Conservation (phyloP, 345 rosid species). For the Murraya paniculata region DNA sequence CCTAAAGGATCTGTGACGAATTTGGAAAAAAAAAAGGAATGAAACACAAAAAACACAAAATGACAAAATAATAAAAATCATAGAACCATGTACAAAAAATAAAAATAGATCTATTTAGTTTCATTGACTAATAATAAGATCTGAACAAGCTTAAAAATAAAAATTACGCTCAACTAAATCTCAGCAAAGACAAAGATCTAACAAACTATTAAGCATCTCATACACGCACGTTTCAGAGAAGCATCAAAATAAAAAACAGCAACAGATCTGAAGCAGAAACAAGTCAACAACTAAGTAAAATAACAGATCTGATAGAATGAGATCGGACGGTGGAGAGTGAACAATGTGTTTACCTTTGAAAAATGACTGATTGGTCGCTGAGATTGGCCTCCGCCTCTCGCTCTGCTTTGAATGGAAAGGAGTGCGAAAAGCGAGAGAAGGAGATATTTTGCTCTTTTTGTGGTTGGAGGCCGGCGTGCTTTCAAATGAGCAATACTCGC, state of each 20-base stretch:
- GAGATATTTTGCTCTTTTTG: background rate
- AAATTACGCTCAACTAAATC: background rate
- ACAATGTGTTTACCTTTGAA: background rate
- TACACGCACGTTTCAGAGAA: background rate
- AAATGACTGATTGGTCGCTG: slow-evolving; percentile 15
- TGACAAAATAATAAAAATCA: background rate
- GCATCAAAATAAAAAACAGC: background rate
- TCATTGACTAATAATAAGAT: background rate
- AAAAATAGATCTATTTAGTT: background rate
- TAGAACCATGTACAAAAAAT: background rate
- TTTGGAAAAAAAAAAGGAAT: too few relatives aligned
- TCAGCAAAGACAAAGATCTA: background rate
- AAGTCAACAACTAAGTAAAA: background rate
- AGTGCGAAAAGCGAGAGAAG: background rate
- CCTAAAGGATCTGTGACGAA: background rate
- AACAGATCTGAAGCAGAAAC: slow-evolving; percentile 8
- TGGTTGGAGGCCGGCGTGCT: slow-evolving; percentile 25
- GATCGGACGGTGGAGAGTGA: background rate
- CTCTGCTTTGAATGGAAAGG: slow-evolving; percentile 26
- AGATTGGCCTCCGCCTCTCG: slow-evolving; percentile 30
- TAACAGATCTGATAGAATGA: slow-evolving; percentile 18
- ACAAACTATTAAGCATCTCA: background rate
- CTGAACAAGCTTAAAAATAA: background rate
- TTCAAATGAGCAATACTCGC: slow-evolving; percentile 16
- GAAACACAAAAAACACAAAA: background rate